Conservation (phyloP, 345 rosid genomes). For the Limnanthes douglasii region DNA sequence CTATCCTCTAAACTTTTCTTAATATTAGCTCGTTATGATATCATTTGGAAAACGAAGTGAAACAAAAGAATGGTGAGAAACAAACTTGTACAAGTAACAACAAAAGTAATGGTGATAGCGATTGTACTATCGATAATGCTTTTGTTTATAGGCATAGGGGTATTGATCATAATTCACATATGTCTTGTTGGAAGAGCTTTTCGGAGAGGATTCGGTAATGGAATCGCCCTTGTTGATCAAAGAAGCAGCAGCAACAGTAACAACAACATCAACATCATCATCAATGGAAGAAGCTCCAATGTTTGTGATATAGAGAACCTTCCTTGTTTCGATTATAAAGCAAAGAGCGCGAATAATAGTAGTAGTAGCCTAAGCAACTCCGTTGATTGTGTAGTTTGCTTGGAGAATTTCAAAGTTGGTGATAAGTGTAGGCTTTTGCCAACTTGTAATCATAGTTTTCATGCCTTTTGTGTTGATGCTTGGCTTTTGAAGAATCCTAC, state of each 20-base stretch:
- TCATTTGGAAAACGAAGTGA: no score
- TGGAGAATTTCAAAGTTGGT: slow-evolving; percentile 35
- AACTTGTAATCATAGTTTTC: slow-evolving; percentile 37
- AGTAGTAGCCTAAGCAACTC: no score
- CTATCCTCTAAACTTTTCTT: no score
- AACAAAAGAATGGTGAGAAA: no score
- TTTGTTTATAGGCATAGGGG: slow-evolving; percentile 22
- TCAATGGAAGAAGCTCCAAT: slow-evolving; percentile 24
- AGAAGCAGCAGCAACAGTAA: slow-evolving; percentile 1
- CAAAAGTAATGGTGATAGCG: slow-evolving; percentile 13
- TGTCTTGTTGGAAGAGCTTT: slow-evolving; percentile 25
- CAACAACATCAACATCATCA: no score
- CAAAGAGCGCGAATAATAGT: slow-evolving; percentile 16
- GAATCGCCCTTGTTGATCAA: neutral
- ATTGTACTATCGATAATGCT: slow-evolving; percentile 18
- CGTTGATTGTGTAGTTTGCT: slow-evolving; percentile 44
- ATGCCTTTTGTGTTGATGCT: slow-evolving; percentile 30
- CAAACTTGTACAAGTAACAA: neutral
- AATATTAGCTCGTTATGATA: no score
- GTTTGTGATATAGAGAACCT: slow-evolving; percentile 36
- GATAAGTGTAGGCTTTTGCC: slow-evolving; percentile 48
- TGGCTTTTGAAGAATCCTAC: slow-evolving; percentile 43
- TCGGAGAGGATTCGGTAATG: slow-evolving; percentile 7
- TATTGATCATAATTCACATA: slow-evolving; percentile 23
- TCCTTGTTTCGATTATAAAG: slow-evolving; percentile 31